Base-by-base conservation (phyloP, 1,139 yeast genomes). In the Yamadazyma membranifaciens region DNA sequence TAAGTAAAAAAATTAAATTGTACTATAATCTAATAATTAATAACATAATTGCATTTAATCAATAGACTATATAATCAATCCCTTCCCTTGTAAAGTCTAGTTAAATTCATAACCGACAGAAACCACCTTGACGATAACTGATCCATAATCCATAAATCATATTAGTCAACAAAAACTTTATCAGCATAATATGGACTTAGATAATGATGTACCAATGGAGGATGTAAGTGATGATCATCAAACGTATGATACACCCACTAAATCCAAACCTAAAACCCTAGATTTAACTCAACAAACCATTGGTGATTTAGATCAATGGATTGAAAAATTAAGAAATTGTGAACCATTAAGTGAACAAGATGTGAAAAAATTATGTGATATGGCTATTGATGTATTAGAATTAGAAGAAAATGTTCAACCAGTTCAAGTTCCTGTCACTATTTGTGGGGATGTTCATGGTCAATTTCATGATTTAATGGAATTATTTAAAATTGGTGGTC, bases 361-460 rank as follows among this genome's bases (percentile, higher is more conserved):
- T 44, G 95, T 94, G 35, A 81, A 83, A 55, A 78, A 78, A 54
- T 73, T 92, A 47, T 92, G 98, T 60, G 76, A 79, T 44, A 84
- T 86, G 76, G 96, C 96, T n/a, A 87, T 88, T 54, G 98, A 92
- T 49, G 83, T 92, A 33, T 72, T 92, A 51, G 91, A 89, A 59
- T 82, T 80, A 51, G 98, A 94, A 67, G 86, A 91, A 49, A 92
- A 94, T 60, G 96, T 92, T 37, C 96, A 91, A 59, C 89, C 91
- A 6, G 96, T 92, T 33, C 87, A 84, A 52, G 94, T 96, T 1
- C 98, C 98, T 3, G 77, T 87, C 35, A 89, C 97, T 1, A 97
- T 92, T 11, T 92, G 98, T 71, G 98, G 98, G 50, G 98, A 92
- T 65, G 95, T 92, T 50, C 98, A 92, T 64, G 98, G 98, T 6